Percentiles rank a stretch among this genome's conserved stretches.
These are phyloP conservation scores for Geotrichum restrictum DNA, from an alignment of 1,139 yeast species.

Conservation along the genomic window DNA sequence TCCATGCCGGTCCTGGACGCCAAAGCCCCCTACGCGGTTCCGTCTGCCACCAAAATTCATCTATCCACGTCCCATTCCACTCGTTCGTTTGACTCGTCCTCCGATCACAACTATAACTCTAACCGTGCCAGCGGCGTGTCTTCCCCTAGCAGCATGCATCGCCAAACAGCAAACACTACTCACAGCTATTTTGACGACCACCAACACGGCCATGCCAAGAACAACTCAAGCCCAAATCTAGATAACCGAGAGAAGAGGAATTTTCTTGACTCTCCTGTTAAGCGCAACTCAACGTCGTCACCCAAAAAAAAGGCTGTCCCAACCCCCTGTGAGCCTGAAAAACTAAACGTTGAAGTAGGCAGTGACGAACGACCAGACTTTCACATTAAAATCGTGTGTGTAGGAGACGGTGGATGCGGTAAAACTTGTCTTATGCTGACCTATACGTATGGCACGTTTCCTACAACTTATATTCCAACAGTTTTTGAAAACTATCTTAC, in stretches of 20 bases:
- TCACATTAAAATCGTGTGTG: slow-evolving; percentile 53
- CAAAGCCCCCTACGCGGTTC: slow-evolving; percentile 15
- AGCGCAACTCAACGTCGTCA: neutral
- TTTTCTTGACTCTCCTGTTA: slow-evolving; percentile 6
- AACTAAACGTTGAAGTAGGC: neutral
- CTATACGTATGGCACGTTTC: slow-evolving; percentile 76
- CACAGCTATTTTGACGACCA: neutral
- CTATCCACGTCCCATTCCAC: slow-evolving; percentile 5
- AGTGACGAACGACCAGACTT: slow-evolving; percentile 24
- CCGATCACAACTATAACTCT: neutral
- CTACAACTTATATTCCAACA: slow-evolving; percentile 74
- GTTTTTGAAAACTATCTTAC: slow-evolving; percentile 83
- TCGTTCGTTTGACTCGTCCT: slow-evolving; percentile 6
- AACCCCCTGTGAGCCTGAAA: neutral
- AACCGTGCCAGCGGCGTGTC: neutral
- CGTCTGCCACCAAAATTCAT: slow-evolving; percentile 11
- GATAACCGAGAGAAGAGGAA: neutral
- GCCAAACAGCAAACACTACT: neutral
- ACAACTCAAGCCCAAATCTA: neutral
- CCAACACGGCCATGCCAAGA: neutral
- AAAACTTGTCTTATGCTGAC: slow-evolving; percentile 81
- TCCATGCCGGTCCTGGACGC: slow-evolving; percentile 21
- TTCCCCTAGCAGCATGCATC: slow-evolving; percentile 5
- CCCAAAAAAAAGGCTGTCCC: neutral
- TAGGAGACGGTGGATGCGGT: slow-evolving; percentile 97